phyloP scores from a whole-genome alignment of 257 asterid species.

The Ballota nigra region DNA sequence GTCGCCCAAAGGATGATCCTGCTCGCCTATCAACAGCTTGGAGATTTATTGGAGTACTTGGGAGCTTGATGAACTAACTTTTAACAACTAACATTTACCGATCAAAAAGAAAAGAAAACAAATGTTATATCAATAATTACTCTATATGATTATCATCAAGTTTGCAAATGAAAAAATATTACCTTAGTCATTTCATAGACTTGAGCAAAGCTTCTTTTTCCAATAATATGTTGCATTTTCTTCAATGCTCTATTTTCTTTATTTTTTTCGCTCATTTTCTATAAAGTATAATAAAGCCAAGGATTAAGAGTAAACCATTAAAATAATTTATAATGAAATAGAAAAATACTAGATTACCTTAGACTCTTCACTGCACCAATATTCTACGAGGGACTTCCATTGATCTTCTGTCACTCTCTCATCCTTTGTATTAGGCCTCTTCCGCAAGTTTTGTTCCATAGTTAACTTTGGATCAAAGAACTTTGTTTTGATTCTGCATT shows the following conservation, averaged over 20 bases:
- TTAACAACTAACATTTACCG: too few relatives aligned
- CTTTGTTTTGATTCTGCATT: not conserved
- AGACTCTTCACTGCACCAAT: not conserved
- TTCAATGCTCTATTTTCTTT: not conserved
- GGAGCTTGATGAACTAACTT: too few relatives aligned
- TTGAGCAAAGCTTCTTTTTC: not conserved
- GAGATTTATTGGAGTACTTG: too few relatives aligned
- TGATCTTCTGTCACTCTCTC: not conserved
- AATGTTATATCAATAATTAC: too few relatives aligned
- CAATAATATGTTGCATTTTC: not conserved
- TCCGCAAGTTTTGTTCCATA: not conserved
- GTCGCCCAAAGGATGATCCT: too few relatives aligned
- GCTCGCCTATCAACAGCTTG: too few relatives aligned
- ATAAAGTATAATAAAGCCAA: not conserved
- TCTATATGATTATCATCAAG: too few relatives aligned
- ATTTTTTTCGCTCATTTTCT: not conserved
- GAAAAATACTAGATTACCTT: not conserved
- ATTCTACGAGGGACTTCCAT: not conserved
- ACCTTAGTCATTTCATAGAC: not conserved
- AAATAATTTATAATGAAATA: too few relatives aligned
- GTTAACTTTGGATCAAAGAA: not conserved
- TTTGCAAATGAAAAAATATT: too few relatives aligned
- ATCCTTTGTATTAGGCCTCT: not conserved
- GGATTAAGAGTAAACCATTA: not conserved
- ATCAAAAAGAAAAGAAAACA: too few relatives aligned